Evolutionary conservation across 352 stramenopile genomes (phyloP), one percentile per base, ranked within the genome.

Genomic region (Pythium apleroticum): DNA sequence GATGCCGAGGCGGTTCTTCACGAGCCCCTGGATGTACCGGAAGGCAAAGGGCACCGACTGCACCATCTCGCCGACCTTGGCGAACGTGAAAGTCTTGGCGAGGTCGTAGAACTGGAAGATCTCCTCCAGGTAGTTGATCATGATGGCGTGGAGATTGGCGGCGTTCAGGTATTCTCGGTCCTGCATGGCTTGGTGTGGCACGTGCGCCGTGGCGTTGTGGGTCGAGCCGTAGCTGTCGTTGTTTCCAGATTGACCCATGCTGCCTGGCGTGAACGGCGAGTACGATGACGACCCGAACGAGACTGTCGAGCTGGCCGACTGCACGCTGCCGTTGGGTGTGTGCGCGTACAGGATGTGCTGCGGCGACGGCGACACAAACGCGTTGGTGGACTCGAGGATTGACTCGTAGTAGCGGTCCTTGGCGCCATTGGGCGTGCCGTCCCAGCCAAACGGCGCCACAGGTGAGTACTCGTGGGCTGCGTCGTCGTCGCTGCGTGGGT

Each of bases 51-150:
- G 83, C 39, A 87, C 65, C 28, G 80, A 89, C 59, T 76, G 75
- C 56, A 91, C 55, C 72, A 80, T 76, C 62, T 88, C 75, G 28
- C 68, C 73, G 28, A 91, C 56, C 46, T 88, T 76, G 15, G 43
- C 73, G 56, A 91, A 91, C 56, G 77, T 88, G 37, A 85, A 76
- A 10, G 49, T 63, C 35, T 66, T 68, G 3, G 70, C 77, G 46
- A 77, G 71, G 28, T 84, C 68, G 62, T 77, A 90, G 63, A 81
- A 89, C 52, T 73, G 66, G n/a, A 81, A 77, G 52, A 89, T 73
- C 31, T 91, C 83, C 17, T 76, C 65, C 22, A 91, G 50, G 56
- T 91, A 91, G 15, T 81, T 74, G 11, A 89, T 53, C 52, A 89
- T 70, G 8, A 82, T 57, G 19, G 73, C 67, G 55, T 85, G 68